Evolutionary conservation across 129 eudicot species (phyloP).

Genomic region (Artemisia argyi): DNA sequence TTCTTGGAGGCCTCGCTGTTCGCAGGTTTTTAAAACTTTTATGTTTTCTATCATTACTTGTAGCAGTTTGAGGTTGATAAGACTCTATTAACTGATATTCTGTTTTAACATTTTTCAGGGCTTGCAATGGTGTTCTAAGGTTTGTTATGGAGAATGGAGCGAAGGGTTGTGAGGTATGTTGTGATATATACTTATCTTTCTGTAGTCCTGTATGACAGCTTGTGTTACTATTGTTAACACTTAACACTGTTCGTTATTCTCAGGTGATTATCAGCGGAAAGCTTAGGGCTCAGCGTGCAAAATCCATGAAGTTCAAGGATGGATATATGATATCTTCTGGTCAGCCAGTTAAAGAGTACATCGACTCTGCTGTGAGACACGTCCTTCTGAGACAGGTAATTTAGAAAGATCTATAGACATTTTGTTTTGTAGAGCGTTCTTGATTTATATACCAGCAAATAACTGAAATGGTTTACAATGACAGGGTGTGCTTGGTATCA

Average conservation of each 20-base stretch:
- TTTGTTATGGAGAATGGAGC: constrained; percentile 75
- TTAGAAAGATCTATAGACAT: too few species aligned
- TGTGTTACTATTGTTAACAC: too few species aligned
- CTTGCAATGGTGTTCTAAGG: constrained; percentile 68
- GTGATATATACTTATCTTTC: too few species aligned
- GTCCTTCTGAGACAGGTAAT: too few species aligned
- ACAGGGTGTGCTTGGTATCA: constrained; percentile 64
- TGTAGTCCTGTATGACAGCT: too few species aligned
- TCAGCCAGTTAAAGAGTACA: too few species aligned
- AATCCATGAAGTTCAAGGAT: too few species aligned
- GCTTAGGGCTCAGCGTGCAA: too few species aligned
- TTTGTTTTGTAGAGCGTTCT: not conserved
- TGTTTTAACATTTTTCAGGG: constrained; percentile 23
- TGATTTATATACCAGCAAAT: not conserved
- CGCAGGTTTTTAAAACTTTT: constrained; percentile 37
- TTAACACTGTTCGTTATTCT: too few species aligned
- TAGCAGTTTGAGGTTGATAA: not conserved
- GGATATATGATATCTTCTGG: too few species aligned
- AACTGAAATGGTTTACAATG: not conserved
- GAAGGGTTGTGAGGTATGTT: constrained; percentile 56
- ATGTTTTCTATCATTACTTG: not conserved
- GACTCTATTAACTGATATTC: not conserved
- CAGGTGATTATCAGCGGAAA: too few species aligned
- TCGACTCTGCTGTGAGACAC: too few species aligned
- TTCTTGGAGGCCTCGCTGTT: constrained; percentile 70